These are phyloP conservation scores for Yamadazyma paraphyllophila DNA, from an alignment of 805 yeast species.

Conservation along the genomic window DNA sequence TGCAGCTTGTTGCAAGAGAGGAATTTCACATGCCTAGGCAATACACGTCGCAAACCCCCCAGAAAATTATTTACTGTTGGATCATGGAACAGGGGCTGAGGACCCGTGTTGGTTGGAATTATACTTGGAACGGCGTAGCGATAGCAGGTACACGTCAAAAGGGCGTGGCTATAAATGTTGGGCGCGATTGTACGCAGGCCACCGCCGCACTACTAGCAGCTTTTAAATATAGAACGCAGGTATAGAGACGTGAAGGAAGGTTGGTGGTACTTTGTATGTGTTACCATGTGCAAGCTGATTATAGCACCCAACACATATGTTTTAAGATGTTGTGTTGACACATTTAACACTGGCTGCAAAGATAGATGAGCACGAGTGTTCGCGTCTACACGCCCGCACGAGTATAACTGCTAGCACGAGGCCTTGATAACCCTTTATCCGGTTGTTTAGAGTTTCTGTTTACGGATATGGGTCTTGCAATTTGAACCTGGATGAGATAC, in stretches of 20 bases:
- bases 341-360: not conserved
- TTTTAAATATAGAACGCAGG: no score
- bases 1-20: constrained; percentile 1
- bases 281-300: no score
- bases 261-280: no score
- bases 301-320: no score
- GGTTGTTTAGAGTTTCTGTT: no score
- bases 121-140: not conserved
- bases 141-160: not conserved
- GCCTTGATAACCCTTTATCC: not conserved
- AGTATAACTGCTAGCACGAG: not conserved
- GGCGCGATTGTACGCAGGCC: not conserved
- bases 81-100: not conserved
- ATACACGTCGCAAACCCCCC: not conserved
- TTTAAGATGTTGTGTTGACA: no score
- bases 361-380: constrained; percentile 2
- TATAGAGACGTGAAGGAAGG: no score
- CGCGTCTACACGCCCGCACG: constrained; percentile 6
- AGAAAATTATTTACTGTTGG: not conserved
- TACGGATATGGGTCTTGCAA: no score
- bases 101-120: not conserved
- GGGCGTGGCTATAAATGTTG: constrained; percentile 2
- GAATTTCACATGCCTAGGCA: not conserved
- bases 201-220: not conserved
- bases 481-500: no score